Base-by-base conservation (phyloP, 441 rosid genomes). In the Biscutella laevigata region DNA sequence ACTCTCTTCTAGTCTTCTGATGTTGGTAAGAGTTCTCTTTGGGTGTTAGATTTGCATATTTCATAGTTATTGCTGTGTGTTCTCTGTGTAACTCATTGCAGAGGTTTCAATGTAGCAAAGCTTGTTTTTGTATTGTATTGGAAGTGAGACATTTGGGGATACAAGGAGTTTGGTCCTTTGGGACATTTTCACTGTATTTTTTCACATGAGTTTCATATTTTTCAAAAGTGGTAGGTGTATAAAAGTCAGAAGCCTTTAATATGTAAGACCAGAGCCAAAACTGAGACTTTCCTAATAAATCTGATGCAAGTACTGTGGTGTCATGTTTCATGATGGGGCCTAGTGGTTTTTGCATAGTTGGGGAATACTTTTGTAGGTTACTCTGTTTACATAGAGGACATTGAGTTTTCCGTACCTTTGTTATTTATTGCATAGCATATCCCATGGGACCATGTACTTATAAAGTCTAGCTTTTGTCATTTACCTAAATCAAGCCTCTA, bases 291-390 rank as follows among this genome's bases (percentile, higher is more conserved):
- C 67, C 61, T 49, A 61, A 38, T 70, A 65, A 55, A 64, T 74
- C 68, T 54, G 60, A 51, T 73, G 64, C 52, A 59, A 48, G 63
- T 56, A 49, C 30, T 64, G 79, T 75, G 71, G 53, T 47, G 70
- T 80, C 78, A 30, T 66, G 49, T 59, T 76, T 77, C n/a, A n/a
- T n/a, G n/a, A 59, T 59, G 83, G 83, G 83, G 12, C 81, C 89
- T 73, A 62, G 59, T 55, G 45, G 36, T 57, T 64, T 64, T 34
- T 62, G 39, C 47, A 40, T 20, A 57, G 45, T 49, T 45, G 61
- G 48, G 58, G 25, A 56, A 48, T 39, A 54, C 43, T 55, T 64
- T 64, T 56, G 62, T 64, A 17, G 74, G 63, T 68, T 79, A 56
- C 77, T 64, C 70, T 71, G 69, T 56, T 66, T n/a, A n/a, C n/a